A percentile compares a stretch with the other conserved stretches of the same genome.
Evolutionary conservation across 208 protist genomes (phyloP).

Genomic region (Trypanosoma cruzi): DNA sequence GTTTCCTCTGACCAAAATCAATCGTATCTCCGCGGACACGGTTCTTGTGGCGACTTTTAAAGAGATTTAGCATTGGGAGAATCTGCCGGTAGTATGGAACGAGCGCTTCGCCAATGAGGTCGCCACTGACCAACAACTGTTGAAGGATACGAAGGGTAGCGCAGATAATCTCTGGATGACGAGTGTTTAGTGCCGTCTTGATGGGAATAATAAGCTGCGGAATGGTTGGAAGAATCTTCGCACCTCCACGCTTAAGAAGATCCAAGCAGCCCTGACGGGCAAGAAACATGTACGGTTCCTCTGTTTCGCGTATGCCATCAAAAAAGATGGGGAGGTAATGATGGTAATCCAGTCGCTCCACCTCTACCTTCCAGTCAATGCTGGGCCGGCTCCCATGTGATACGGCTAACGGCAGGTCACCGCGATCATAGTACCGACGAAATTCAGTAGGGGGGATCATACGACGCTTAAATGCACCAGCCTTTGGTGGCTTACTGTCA

Average conservation of each 20-base stretch:
- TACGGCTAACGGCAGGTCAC: slow-evolving; percentile 98
- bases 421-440: slow-evolving; percentile 97
- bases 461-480: slow-evolving; percentile 87
- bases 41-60: slow-evolving; percentile 95
- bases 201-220: slow-evolving; percentile 99
- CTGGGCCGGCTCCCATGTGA: slow-evolving; percentile 87
- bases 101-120: slow-evolving; percentile 98
- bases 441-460: slow-evolving; percentile 95
- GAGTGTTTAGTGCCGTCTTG: slow-evolving; percentile 99
- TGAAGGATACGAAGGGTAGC: slow-evolving; percentile 97
- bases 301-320: slow-evolving; percentile 97
- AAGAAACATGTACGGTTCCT: slow-evolving; percentile 98
- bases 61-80: slow-evolving; percentile 98
- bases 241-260: slow-evolving; percentile 95
- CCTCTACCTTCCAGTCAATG: slow-evolving; percentile 98
- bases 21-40: slow-evolving; percentile 93
- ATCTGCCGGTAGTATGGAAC: slow-evolving; percentile 99
- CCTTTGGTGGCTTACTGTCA: slow-evolving; percentile 79
- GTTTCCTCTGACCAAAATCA: slow-evolving; percentile 97
- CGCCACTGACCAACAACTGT: slow-evolving; percentile 95
- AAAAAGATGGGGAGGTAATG: slow-evolving; percentile 99
- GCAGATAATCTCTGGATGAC: slow-evolving; percentile 97
- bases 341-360: slow-evolving; percentile 99
- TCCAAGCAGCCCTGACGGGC: slow-evolving; percentile 96
- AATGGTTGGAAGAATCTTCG: slow-evolving; percentile 98